phyloP scores from a whole-genome alignment of 2,329 filamentous ascomycete genomes.

The Fusarium nurragi region DNA sequence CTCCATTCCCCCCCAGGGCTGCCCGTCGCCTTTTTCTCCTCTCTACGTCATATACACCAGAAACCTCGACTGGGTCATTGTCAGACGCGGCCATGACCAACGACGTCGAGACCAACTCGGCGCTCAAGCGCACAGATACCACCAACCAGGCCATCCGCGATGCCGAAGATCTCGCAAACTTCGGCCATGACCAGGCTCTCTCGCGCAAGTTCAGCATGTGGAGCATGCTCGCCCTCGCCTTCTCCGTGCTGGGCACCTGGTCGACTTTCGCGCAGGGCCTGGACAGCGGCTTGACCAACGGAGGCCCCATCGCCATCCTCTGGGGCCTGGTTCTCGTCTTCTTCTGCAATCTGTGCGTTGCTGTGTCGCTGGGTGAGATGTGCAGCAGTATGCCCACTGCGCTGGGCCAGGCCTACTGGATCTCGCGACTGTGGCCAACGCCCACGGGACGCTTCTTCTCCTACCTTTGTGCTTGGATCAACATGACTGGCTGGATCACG shows the following conservation, averaged over 20 bases:
- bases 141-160: constrained; percentile 48
- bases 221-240: constrained; percentile 67
- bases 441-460: constrained; percentile 58
- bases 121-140: constrained; percentile 37
- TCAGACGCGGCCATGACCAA: constrained; percentile 41
- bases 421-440: constrained; percentile 50
- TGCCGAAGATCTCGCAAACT: constrained; percentile 52
- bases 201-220: constrained; percentile 60
- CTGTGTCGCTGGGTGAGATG: constrained; percentile 64
- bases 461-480: constrained; percentile 69
- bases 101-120: constrained; percentile 40
- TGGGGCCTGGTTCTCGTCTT: constrained; percentile 66
- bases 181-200: constrained; percentile 54
- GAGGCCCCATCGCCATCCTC: constrained; percentile 63
- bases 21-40: constrained; percentile 32
- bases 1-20: constrained; percentile 18
- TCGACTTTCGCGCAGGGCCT: constrained; percentile 63
- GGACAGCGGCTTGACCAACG: constrained; percentile 61
- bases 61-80: constrained; percentile 35
- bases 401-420: constrained; percentile 68
- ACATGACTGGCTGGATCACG: constrained; percentile 68
- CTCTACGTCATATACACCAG: constrained; percentile 12
- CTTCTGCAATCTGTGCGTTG: constrained; percentile 62
- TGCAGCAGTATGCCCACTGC: constrained; percentile 68
- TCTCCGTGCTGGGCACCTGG: constrained; percentile 67